Evolutionary conservation across 306 rosid species (phyloP), one percentile per base, ranked within the genome.

Genomic region (Begonia peltatifolia): DNA sequence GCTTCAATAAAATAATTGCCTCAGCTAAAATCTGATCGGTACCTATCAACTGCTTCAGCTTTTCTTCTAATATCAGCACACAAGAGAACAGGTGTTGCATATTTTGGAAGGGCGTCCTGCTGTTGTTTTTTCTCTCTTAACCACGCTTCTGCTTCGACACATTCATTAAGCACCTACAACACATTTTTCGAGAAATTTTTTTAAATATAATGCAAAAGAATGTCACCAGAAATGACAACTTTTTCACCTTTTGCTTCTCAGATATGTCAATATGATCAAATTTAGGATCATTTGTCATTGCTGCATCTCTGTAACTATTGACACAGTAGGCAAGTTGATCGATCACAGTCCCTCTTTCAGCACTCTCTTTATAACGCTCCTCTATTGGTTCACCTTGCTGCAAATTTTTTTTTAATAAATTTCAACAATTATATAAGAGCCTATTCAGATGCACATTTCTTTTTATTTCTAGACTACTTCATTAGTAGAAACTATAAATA

Each of bases 341-440:
- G 43, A 86, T 60, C 63, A 79, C 74, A 41, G 78, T 17, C 36
- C 94, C 92, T 72, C 94, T 80, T 64, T 86, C 90, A 4, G 16
- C 62, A 54, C 53, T 43, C 72, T 90, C 95, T 71, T 70, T 83
- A 74, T 57, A 81, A 14, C 99, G 86, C 75, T 49, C 84, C 64
- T 86, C 99, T 47, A 90, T 66, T 6, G 99, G 92, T 67, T 83
- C 87, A 68, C 99, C 95, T 83, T 77, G 92, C 95, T 90, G 88
- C 70, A 76, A 58, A 51, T 17, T 43, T 44, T 10, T 10, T 44
- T 30, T 30, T 30, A 30, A 30, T 30, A 30, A 30, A 30, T 30
- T 30, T 30, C 38, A 6, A 7, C 38, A 30, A 30, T 30, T 30
- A 30, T 6, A 7, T 30, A 7, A 30, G 38, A 30, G 38, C 38